Percentiles rank a stretch among this genome's conserved stretches.
Evolutionary conservation across 352 stramenopile species (phyloP).

Genomic region (Globisporangium cederbergense): DNA sequence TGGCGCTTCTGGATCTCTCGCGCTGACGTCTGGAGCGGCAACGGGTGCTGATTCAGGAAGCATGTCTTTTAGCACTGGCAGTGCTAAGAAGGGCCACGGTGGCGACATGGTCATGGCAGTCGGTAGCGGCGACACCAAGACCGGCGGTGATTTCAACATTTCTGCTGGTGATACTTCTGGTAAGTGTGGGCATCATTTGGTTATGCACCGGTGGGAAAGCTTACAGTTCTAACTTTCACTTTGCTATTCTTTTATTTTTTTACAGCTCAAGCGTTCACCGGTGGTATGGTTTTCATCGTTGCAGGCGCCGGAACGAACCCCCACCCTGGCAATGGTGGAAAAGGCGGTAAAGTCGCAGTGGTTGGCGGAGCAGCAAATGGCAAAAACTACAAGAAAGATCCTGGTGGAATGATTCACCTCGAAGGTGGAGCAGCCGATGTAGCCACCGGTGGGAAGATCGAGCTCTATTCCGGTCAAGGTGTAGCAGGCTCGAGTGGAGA

Average conservation of each 20-base stretch:
- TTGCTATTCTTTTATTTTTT: conserved; percentile 4
- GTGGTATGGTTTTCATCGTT: conserved; percentile 45
- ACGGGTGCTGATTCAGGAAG: conserved; percentile 31
- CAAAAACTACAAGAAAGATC: conserved; percentile 31
- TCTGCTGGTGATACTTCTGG: conserved; percentile 65
- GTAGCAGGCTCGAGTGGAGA: conserved; percentile 58
- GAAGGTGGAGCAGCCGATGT: conserved; percentile 47
- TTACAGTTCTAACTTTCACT: conserved; percentile 15
- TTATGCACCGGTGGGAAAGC: not conserved
- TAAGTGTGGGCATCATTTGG: conserved; percentile 19
- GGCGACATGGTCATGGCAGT: conserved; percentile 35
- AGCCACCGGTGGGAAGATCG: conserved; percentile 61
- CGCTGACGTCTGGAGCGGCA: conserved; percentile 33
- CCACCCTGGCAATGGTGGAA: conserved; percentile 46
- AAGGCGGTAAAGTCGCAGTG: conserved; percentile 54
- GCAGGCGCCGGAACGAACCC: conserved; percentile 51
- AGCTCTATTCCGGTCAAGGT: conserved; percentile 51
- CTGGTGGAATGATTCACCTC: conserved; percentile 55
- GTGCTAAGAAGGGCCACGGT: conserved; percentile 35
- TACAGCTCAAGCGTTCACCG: conserved; percentile 31
- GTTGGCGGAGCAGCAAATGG: conserved; percentile 57
- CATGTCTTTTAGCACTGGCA: conserved; percentile 31
- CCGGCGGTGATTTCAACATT: conserved; percentile 54
- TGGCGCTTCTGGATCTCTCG: conserved; percentile 50
- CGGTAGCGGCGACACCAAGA: conserved; percentile 29